Percentiles rank a stretch among this genome's conserved stretches.
Evolutionary conservation across 176 grass and related monocot species (phyloP).

Genomic region (Bothriochloa decipiens): DNA sequence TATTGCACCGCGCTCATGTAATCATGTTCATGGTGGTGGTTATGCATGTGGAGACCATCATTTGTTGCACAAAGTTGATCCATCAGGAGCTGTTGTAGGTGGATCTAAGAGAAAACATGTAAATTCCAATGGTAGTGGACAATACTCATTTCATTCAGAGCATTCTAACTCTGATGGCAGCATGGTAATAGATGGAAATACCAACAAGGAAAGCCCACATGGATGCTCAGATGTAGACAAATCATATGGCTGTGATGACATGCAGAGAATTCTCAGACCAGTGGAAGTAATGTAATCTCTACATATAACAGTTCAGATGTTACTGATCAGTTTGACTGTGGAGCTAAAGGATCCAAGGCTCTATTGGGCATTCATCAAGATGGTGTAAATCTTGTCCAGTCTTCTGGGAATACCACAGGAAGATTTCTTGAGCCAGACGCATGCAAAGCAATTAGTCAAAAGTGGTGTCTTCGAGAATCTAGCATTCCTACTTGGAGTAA

Average conservation of each 20-base stretch:
- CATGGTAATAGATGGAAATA: slow-evolving; percentile 35
- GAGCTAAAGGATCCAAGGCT: slow-evolving; percentile 27
- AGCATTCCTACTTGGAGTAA: slow-evolving; percentile 24
- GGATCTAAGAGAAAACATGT: slow-evolving; percentile 25
- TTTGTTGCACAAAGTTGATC: slow-evolving; percentile 41
- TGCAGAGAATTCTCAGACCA: slow-evolving; percentile 41
- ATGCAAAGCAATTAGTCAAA: slow-evolving; percentile 6
- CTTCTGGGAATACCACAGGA: slow-evolving; percentile 21
- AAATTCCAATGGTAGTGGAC: slow-evolving; percentile 27
- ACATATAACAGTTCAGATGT: slow-evolving; percentile 15
- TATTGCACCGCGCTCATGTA: slow-evolving; percentile 37
- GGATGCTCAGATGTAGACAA: slow-evolving; percentile 21
- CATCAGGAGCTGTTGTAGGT: slow-evolving; percentile 25
- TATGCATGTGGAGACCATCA: slow-evolving; percentile 33
- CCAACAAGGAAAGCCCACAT: slow-evolving; percentile 13
- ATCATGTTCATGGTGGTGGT: not conserved
- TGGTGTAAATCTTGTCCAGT: slow-evolving; percentile 8
- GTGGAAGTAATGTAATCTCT: slow-evolving; percentile 26
- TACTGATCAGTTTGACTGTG: not conserved
- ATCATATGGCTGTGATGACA: slow-evolving; percentile 35
- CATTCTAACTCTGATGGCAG: slow-evolving; percentile 26
- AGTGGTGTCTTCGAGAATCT: slow-evolving; percentile 20
- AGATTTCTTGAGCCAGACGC: slow-evolving; percentile 18
- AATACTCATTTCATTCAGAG: slow-evolving; percentile 40
- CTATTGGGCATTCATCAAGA: slow-evolving; percentile 25